These are phyloP conservation scores for Tagetes patula DNA, from an alignment of 129 eudicot species.

Conservation along the genomic window DNA sequence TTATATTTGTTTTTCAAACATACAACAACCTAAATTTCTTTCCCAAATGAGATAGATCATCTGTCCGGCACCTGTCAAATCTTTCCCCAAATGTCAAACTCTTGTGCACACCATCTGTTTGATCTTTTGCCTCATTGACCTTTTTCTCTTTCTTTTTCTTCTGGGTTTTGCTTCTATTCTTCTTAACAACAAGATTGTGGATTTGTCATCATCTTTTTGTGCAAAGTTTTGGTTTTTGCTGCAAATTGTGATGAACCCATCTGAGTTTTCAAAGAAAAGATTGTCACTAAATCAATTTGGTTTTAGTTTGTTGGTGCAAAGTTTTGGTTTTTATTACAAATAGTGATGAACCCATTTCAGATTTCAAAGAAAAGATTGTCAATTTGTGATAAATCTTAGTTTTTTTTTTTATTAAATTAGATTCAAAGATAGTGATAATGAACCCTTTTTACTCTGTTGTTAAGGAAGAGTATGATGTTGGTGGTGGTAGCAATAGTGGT, in stretches of 20 bases:
- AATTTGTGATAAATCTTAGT: slow-evolving; percentile 4
- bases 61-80: slow-evolving; percentile 28
- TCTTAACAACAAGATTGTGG: slow-evolving; percentile 7
- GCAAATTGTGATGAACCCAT: slow-evolving; percentile 21
- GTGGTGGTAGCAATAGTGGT: background rate
- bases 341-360: slow-evolving; percentile 21
- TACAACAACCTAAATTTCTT: slow-evolving; percentile 24
- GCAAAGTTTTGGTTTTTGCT: background rate
- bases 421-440: slow-evolving; percentile 39
- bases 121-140: slow-evolving; percentile 20
- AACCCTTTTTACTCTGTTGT: slow-evolving; percentile 47
- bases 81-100: slow-evolving; percentile 30
- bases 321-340: background rate
- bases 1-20: background rate
- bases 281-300: background rate
- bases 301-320: too few species aligned
- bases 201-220: slow-evolving; percentile 10
- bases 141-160: background rate
- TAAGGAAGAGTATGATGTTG: slow-evolving; percentile 54
- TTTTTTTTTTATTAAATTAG: background rate
- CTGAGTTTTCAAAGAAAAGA: slow-evolving; percentile 10
- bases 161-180: slow-evolving; percentile 6
- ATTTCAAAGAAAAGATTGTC: slow-evolving; percentile 15
- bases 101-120: slow-evolving; percentile 10
- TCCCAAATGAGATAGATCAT: slow-evolving; percentile 41